These are phyloP conservation scores for Lentinus brumalis DNA, from an alignment of 768 basidiomycete genomes.

Conservation along the genomic window DNA sequence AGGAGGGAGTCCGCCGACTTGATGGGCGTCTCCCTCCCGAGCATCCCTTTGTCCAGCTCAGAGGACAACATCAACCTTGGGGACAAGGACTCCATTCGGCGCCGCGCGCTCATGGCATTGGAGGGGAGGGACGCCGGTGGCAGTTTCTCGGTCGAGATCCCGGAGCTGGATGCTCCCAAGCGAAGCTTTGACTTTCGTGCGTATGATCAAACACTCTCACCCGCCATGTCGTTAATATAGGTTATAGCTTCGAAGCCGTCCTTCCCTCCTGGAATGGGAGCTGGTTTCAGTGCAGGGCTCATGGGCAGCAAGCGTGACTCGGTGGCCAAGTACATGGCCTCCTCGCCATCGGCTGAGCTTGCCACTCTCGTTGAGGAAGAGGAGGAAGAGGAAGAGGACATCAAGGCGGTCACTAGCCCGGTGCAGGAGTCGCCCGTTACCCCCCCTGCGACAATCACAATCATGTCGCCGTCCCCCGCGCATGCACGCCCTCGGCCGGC, in stretches of 20 bases:
- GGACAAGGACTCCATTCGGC: slow-evolving; percentile 78
- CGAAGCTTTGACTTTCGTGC: slow-evolving; percentile 67
- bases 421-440: slow-evolving; percentile 10
- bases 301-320: slow-evolving; percentile 76
- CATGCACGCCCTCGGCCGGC: slow-evolving; percentile 63
- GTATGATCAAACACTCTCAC: slow-evolving; percentile 33
- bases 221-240: neutral
- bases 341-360: slow-evolving; percentile 72
- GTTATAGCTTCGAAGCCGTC: slow-evolving; percentile 60
- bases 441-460: slow-evolving; percentile 9
- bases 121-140: slow-evolving; percentile 77
- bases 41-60: slow-evolving; percentile 55
- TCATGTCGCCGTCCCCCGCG: slow-evolving; percentile 31
- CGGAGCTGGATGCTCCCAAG: slow-evolving; percentile 65
- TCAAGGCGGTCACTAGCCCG: slow-evolving; percentile 17
- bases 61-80: slow-evolving; percentile 71
- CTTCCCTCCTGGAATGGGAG: slow-evolving; percentile 51
- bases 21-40: slow-evolving; percentile 80
- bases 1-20: slow-evolving; percentile 88
- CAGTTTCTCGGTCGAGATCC: slow-evolving; percentile 78
- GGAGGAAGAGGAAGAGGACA: slow-evolving; percentile 74
- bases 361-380: slow-evolving; percentile 84
- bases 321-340: slow-evolving; percentile 60
- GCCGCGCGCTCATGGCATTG: slow-evolving; percentile 81
- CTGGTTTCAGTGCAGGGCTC: slow-evolving; percentile 41